These are phyloP conservation scores for Lichtheimia ornata DNA, from an alignment of 371 early-diverging fungal species.

Conservation along the genomic window DNA sequence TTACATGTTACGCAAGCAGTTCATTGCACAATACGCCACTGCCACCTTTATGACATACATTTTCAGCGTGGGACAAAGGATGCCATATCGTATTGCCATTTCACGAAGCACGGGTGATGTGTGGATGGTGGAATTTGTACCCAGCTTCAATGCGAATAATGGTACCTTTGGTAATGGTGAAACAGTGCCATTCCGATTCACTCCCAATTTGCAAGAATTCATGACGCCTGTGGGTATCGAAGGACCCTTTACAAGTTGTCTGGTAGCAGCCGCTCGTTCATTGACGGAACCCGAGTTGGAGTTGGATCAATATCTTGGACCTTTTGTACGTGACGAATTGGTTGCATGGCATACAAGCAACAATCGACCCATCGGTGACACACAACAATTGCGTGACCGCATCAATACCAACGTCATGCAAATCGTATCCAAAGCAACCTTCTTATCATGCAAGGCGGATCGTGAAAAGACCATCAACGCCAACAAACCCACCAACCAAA, in stretches of 20 bases:
- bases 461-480: slow-evolving; percentile 64
- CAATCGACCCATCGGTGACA: slow-evolving; percentile 61
- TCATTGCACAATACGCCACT: slow-evolving; percentile 87
- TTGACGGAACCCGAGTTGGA: slow-evolving; percentile 82
- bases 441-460: slow-evolving; percentile 75
- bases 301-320: slow-evolving; percentile 78
- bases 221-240: slow-evolving; percentile 92
- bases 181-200: slow-evolving; percentile 95
- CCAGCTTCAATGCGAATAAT: slow-evolving; percentile 52
- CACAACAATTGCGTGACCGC: slow-evolving; percentile 63
- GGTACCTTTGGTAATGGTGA: slow-evolving; percentile 60
- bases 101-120: slow-evolving; percentile 81
- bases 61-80: slow-evolving; percentile 83
- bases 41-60: slow-evolving; percentile 89
- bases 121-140: slow-evolving; percentile 79
- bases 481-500: slow-evolving; percentile 70
- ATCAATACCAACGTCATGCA: slow-evolving; percentile 73
- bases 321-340: slow-evolving; percentile 92
- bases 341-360: slow-evolving; percentile 70
- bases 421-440: slow-evolving; percentile 69
- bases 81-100: slow-evolving; percentile 88
- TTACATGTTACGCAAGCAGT: slow-evolving; percentile 92
- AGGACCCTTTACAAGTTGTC: slow-evolving; percentile 81
- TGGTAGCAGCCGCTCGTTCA: slow-evolving; percentile 81
- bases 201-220: slow-evolving; percentile 94